These are phyloP conservation scores for Cupressus sempervirens DNA, from an alignment of 75 land plant species.

Conservation along the genomic window DNA sequence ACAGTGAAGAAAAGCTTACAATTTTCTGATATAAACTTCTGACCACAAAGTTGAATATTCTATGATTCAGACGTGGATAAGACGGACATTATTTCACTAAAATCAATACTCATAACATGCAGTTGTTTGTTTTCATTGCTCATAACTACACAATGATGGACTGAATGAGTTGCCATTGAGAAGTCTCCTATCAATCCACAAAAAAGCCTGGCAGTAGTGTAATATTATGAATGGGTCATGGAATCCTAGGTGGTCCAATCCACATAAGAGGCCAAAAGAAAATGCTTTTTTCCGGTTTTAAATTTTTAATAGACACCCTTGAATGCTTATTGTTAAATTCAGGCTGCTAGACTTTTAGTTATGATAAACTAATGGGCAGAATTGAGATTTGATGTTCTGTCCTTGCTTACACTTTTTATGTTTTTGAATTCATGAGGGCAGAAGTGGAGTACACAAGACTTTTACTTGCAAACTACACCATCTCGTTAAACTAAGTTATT, in stretches of 20 bases:
- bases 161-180: neutral
- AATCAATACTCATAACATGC: neutral
- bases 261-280: neutral
- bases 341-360: neutral
- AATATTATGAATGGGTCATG: neutral
- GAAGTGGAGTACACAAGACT: neutral
- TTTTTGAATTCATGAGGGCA: neutral
- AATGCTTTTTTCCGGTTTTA: neutral
- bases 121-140: neutral
- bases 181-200: neutral
- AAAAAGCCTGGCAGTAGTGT: neutral
- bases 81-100: neutral
- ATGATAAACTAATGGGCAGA: neutral
- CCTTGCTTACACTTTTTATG: neutral
- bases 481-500: neutral
- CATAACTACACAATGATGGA: neutral
- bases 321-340: neutral
- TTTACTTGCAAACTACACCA: neutral
- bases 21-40: neutral
- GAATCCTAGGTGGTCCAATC: conserved; percentile 7
- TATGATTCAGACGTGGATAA: neutral
- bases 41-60: neutral
- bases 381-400: neutral
- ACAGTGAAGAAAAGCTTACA: neutral
- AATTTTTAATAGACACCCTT: neutral